These are phyloP conservation scores for Xylariaceae sp. DNA, from an alignment of 2,329 filamentous ascomycete species.

Conservation along the genomic window DNA sequence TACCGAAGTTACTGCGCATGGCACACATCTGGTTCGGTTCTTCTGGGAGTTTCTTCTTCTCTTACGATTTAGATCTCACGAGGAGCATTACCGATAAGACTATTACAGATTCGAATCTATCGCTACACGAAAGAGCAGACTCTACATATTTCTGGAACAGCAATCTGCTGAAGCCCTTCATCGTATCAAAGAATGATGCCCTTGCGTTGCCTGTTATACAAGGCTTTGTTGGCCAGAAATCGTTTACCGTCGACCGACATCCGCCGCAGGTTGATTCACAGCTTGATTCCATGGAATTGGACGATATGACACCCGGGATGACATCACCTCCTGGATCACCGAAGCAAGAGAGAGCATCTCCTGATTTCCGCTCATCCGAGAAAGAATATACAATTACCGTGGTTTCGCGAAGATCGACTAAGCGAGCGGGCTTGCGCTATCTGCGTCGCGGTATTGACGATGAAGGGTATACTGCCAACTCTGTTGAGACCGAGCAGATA, in stretches of 20 bases:
- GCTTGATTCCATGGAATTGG: conserved; percentile 30
- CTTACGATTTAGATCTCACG: conserved; percentile 91
- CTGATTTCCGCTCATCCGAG: conserved; percentile 43
- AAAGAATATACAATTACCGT: conserved; percentile 74
- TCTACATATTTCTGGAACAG: conserved; percentile 88
- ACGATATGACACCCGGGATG: conserved; percentile 21
- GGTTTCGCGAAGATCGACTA: conserved; percentile 82
- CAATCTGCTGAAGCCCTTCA: conserved; percentile 68
- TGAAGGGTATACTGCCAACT: conserved; percentile 82
- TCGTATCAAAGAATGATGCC: conserved; percentile 65
- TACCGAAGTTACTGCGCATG: conserved; percentile 81
- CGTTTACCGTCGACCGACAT: conserved; percentile 68
- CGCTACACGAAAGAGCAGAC: conserved; percentile 71
- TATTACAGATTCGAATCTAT: conserved; percentile 44
- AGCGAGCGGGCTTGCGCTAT: conserved; percentile 85
- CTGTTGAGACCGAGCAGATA: conserved; percentile 92
- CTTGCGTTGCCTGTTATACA: conserved; percentile 83
- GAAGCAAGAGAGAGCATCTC: conserved; percentile 19
- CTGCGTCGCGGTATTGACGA: conserved; percentile 87
- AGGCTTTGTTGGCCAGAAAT: conserved; percentile 84
- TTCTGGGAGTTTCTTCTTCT: conserved; percentile 87
- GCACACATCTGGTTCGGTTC: conserved; percentile 79
- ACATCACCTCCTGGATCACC: conserved; percentile 15
- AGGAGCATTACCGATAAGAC: conserved; percentile 50
- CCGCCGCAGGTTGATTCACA: conserved; percentile 51